Evolutionary conservation across 306 rosid genomes (phyloP), one percentile per base, ranked within the genome.

Genomic region (Quercus alba): DNA sequence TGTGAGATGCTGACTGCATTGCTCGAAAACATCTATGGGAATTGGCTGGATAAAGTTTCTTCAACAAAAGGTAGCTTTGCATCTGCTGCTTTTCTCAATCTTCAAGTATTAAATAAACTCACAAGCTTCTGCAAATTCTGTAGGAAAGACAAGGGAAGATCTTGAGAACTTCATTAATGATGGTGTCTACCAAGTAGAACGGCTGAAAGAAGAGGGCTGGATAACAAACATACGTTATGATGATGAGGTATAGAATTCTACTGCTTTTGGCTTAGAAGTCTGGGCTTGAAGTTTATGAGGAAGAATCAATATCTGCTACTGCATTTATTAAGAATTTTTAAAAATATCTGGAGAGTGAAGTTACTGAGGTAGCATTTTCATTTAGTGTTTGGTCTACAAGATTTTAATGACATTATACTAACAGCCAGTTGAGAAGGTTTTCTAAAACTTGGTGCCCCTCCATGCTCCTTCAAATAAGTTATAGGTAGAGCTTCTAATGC

Each of bases 11-110:
- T 95, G 85, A 91, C 91, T 35, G 79, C 93, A 31, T 84, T 95
- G 86, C 98, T 95, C 20, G 97, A 95, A 81, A 95, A 95, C 74
- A 90, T 95, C 86, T 88, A 89, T 79, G 85, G 80, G 88, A 86
- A 91, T 85, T 95, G 98, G 98, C 89, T 93, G 90, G 93, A 95
- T 70, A 88, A 81, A 77, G 90, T 95, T 62, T 91, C 97, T 76
- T 90, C 91, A 74, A 84, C 86, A 56, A 88, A 86, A 90, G 98
- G 99, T 95, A 87, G 80, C 81, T 81, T 76, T 78, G 67, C 79
- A 58, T 80, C 84, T 81, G 76, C 83, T 28, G 64, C 82, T 82
- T 62, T 79, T 67, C 56, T 70, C 44, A 73, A 81, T 76, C 49
- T 77, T 82, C 64, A 72, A 80, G 82, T 71, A 41, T 57, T 30